These are phyloP conservation scores for Coemansia sp. DNA, from an alignment of 192 early-diverging fungal genomes.

Conservation along the genomic window DNA sequence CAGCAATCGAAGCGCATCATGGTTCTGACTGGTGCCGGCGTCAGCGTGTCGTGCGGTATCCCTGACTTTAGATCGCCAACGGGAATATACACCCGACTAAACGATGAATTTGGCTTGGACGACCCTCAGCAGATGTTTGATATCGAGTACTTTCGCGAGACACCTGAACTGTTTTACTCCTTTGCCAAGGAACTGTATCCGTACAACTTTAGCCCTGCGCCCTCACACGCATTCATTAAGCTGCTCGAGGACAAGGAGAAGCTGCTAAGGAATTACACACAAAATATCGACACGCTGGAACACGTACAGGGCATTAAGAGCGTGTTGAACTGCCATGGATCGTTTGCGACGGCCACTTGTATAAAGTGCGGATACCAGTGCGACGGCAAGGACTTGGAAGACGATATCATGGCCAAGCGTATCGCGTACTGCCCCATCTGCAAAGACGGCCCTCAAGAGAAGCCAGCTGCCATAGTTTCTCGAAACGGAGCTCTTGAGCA, in stretches of 20 bases:
- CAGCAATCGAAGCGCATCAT: conserved; percentile 70
- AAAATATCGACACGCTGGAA: conserved; percentile 98
- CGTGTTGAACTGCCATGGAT: conserved; percentile 92
- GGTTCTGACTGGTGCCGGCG: conserved; percentile 90
- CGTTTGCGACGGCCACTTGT: conserved; percentile 94
- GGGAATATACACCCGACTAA: conserved; percentile 87
- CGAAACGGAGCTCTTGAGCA: conserved; percentile 7
- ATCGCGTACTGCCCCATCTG: conserved; percentile 82
- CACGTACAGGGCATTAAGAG: conserved; percentile 79
- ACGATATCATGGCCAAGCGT: conserved; percentile 72
- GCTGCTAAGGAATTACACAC: conserved; percentile 93
- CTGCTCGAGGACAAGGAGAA: conserved; percentile 83
- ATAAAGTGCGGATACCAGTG: conserved; percentile 80
- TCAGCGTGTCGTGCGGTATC: conserved; percentile 89
- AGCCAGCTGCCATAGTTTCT: not conserved
- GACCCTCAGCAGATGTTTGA: conserved; percentile 98
- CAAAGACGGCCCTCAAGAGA: conserved; percentile 17
- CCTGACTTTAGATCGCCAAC: conserved; percentile 95
- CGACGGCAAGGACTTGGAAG: conserved; percentile 77
- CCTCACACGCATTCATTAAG: conserved; percentile 87
- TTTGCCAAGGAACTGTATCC: conserved; percentile 94
- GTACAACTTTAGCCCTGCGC: conserved; percentile 84
- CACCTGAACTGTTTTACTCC: conserved; percentile 93
- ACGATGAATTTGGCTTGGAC: conserved; percentile 85
- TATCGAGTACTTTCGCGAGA: conserved; percentile 83